Percentiles rank a stretch among this genome's conserved stretches.
Evolutionary conservation across 129 eudicot species (phyloP).

Genomic region (Centrapalus pauciflorus): DNA sequence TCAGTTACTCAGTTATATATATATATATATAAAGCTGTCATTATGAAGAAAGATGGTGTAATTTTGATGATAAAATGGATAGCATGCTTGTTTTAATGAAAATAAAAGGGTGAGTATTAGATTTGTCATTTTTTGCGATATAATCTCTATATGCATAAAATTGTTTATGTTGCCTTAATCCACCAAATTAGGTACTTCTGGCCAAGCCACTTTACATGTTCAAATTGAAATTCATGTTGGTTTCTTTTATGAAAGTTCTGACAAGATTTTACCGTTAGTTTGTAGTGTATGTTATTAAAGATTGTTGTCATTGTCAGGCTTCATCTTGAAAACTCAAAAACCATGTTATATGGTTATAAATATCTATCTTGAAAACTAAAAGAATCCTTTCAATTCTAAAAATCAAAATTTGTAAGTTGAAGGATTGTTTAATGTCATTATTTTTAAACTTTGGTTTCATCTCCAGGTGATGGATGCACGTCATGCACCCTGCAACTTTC

Average conservation of each 20-base stretch:
- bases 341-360: neutral
- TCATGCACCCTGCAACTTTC: constrained; percentile 11
- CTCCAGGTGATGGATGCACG: constrained; percentile 14
- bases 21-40: too few relatives aligned
- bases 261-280: neutral
- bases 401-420: too few relatives aligned
- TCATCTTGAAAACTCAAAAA: neutral
- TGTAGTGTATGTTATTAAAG: neutral
- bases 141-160: too few relatives aligned
- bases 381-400: too few relatives aligned
- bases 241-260: too few relatives aligned
- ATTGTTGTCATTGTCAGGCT: neutral
- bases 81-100: too few relatives aligned
- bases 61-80: too few relatives aligned
- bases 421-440: neutral
- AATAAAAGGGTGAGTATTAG: too few relatives aligned
- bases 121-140: too few relatives aligned
- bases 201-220: neutral
- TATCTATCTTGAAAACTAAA: neutral
- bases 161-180: too few relatives aligned
- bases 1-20: too few relatives aligned
- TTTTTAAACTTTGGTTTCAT: neutral
- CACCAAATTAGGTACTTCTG: neutral
- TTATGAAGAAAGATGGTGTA: too few relatives aligned
- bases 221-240: neutral